Conservation (phyloP, 2,329 filamentous ascomycete species). For the Cercospora nicotianae region DNA sequence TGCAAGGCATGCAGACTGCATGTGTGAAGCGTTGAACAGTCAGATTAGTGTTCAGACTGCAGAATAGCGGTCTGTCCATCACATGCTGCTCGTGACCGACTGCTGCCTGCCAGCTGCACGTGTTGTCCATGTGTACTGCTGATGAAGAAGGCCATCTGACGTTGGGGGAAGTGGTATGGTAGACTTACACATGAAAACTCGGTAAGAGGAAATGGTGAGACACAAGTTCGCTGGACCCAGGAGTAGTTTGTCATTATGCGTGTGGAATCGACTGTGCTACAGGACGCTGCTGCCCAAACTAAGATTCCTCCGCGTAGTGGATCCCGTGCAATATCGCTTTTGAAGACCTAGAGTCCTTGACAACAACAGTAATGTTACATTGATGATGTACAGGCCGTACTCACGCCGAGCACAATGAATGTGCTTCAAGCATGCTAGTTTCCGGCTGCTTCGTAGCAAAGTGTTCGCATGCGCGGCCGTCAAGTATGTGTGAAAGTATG, state of each 20-base stretch:
- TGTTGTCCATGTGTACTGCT: background rate
- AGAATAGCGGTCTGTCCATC: background rate
- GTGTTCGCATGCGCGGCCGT: slow-evolving; percentile 19
- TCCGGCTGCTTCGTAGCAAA: slow-evolving; percentile 19
- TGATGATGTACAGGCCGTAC: slow-evolving; percentile 24
- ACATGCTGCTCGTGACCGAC: slow-evolving; percentile 4
- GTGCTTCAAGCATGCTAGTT: slow-evolving; percentile 20
- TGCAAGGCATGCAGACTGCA: slow-evolving; percentile 11
- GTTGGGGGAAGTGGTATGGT: background rate
- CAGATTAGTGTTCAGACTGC: slow-evolving; percentile 5
- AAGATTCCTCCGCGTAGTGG: slow-evolving; percentile 8
- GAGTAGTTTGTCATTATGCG: slow-evolving; percentile 7
- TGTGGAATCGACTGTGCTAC: slow-evolving; percentile 8
- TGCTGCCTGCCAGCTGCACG: background rate
- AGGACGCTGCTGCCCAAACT: slow-evolving; percentile 12
- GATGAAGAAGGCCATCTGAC: slow-evolving; percentile 4
- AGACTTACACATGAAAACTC: background rate
- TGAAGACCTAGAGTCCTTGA: background rate
- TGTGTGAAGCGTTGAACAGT: background rate
- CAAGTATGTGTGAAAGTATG: slow-evolving; percentile 23
- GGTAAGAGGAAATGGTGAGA: background rate
- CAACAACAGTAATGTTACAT: slow-evolving; percentile 23
- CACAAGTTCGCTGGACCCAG: background rate
- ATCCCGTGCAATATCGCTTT: slow-evolving; percentile 14
- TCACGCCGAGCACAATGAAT: slow-evolving; percentile 22